These are phyloP conservation scores for Flaveria brownii DNA, from an alignment of 129 eudicot genomes.

Conservation along the genomic window DNA sequence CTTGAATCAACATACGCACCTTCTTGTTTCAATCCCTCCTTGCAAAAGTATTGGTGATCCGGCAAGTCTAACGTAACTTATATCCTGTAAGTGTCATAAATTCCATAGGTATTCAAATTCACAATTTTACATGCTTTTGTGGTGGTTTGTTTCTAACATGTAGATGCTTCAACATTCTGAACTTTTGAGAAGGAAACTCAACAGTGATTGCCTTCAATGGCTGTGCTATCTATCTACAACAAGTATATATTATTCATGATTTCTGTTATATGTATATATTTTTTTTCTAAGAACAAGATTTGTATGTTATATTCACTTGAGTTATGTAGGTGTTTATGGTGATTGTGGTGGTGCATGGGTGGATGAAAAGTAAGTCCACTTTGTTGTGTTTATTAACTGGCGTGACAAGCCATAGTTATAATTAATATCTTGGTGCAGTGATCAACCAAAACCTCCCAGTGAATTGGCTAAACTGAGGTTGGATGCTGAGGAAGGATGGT, in stretches of 20 bases:
- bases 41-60: slow-evolving; percentile 71
- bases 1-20: slow-evolving; percentile 63
- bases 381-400: neutral
- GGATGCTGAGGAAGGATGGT: slow-evolving; percentile 85
- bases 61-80: slow-evolving; percentile 42
- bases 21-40: slow-evolving; percentile 76
- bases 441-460: slow-evolving; percentile 44
- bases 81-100: neutral
- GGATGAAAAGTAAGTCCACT: slow-evolving; percentile 69
- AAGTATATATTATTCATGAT: slow-evolving; percentile 38
- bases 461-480: slow-evolving; percentile 59
- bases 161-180: slow-evolving; percentile 72
- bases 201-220: slow-evolving; percentile 67
- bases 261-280: neutral
- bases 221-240: slow-evolving; percentile 85
- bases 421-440: slow-evolving; percentile 40
- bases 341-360: slow-evolving; percentile 88
- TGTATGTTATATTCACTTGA: slow-evolving; percentile 8
- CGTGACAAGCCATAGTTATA: slow-evolving; percentile 4
- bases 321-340: slow-evolving; percentile 75
- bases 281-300: neutral
- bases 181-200: slow-evolving; percentile 42
- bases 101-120: slow-evolving; percentile 7
- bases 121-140: slow-evolving; percentile 11
- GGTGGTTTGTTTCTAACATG: slow-evolving; percentile 10